Base-by-base conservation (phyloP, 2,329 filamentous ascomycete species). In the Epichloe bromicola region DNA sequence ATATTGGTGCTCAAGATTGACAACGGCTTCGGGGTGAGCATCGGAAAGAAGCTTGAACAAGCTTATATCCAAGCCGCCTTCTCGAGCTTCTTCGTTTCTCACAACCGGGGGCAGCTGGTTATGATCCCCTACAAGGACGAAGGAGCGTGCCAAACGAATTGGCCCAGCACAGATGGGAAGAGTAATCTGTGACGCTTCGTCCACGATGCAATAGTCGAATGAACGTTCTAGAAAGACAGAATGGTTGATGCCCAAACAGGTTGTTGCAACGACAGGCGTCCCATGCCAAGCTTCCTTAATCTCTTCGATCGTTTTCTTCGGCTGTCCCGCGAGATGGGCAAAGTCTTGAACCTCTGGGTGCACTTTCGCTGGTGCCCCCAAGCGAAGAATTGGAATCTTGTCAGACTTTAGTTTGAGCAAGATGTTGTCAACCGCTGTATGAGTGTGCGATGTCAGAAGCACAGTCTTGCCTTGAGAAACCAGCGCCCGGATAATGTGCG, bases 151-250 rank as follows among this genome's bases (percentile, higher is more conserved):
- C 80, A 96, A 87, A 11, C 93, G 82, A 58, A 98, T 94, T 0
- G 93, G 93, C 0, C 93, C 93, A 0, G 97, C 74, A 57, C 93
- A 97, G 19, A 96, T 91, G 0, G 93, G 93, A 19, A 98, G 72
- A 0, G 93, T 98, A 63, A 98, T 97, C 61, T 98, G 93, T 2
- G 90, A 96, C 1, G 93, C 93, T 67, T 98, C 93, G 58, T 98
- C 93, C 4, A 98, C 91, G 55, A 98, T 97, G 63, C 93, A 98
- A 63, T 96, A 97, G 67, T 98, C 93, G 59, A 98, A 98, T 1
- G 84, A 82, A 4, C 93, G 85, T 61, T 91, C 86, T 51, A 80
- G 85, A 69, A 98, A 97, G 8, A 98, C 72, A 2, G 83, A 78
- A 64, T 98, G 93, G 58, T 85, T 91, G 63, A 96, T 87, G 2